Evolutionary conservation across 1,139 yeast species (phyloP).

Genomic region (Diutina siamensis): DNA sequence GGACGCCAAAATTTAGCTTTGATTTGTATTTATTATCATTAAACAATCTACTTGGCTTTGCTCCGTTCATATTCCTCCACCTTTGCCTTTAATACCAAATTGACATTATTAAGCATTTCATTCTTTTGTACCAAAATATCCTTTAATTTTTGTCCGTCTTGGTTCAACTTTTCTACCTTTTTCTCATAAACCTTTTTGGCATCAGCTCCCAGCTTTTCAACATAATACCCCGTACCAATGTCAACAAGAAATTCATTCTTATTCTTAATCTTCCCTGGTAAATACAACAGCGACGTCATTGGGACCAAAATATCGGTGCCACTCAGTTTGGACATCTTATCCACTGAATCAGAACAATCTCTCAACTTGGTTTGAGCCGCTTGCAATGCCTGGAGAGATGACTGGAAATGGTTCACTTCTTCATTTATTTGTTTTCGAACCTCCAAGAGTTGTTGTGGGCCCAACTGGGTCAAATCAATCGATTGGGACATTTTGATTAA

Average conservation of each 20-base stretch:
- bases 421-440: constrained; percentile 76
- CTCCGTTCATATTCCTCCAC: constrained; percentile 11
- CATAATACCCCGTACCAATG: constrained; percentile 92
- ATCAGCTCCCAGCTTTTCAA: constrained; percentile 62
- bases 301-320: constrained; percentile 64
- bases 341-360: constrained; percentile 69
- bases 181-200: constrained; percentile 64
- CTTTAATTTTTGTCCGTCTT: constrained; percentile 38
- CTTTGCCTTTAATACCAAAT: constrained; percentile 36
- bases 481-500: not conserved
- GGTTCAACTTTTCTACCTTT: constrained; percentile 61
- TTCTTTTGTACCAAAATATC: constrained; percentile 27
- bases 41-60: not conserved
- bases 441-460: constrained; percentile 76
- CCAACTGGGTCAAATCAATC: constrained; percentile 55
- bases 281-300: constrained; percentile 75
- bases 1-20: not conserved
- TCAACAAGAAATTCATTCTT: constrained; percentile 74
- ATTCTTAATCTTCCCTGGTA: constrained; percentile 67
- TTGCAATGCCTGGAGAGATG: constrained; percentile 73
- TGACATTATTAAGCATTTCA: constrained; percentile 39
- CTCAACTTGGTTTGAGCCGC: constrained; percentile 75
- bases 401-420: constrained; percentile 76
- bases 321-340: constrained; percentile 37
- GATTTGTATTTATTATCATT: not conserved